phyloP scores from a whole-genome alignment of 768 basidiomycete genomes.

The Boletus insuetus region DNA sequence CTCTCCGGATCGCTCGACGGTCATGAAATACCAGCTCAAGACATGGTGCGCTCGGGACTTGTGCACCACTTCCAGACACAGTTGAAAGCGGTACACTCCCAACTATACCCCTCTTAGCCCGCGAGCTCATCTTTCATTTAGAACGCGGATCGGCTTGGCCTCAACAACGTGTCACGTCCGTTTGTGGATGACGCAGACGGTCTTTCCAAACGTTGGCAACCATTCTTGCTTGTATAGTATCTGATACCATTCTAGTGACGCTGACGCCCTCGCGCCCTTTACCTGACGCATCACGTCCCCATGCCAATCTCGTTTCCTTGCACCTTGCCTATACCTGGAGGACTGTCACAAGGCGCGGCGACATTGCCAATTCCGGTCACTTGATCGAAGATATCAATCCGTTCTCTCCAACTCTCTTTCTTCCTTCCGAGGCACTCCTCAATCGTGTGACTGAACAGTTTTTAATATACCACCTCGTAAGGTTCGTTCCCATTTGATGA shows the following conservation, averaged over 20 bases:
- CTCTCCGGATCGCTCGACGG: slow-evolving; percentile 55
- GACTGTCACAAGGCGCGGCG: slow-evolving; percentile 9
- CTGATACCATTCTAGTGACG: slow-evolving; percentile 33
- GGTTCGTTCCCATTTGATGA: slow-evolving; percentile 36
- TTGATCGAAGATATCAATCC: slow-evolving; percentile 40
- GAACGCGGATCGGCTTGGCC: slow-evolving; percentile 59
- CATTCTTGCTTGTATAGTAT: not conserved
- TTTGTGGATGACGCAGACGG: slow-evolving; percentile 46
- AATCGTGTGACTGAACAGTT: slow-evolving; percentile 54
- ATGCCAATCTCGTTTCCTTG: slow-evolving; percentile 34
- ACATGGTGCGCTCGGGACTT: slow-evolving; percentile 50
- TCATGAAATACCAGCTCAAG: slow-evolving; percentile 34
- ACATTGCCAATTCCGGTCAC: slow-evolving; percentile 18
- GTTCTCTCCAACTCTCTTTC: slow-evolving; percentile 52
- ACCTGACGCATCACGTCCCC: slow-evolving; percentile 25
- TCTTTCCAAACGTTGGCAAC: slow-evolving; percentile 38
- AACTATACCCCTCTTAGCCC: not conserved
- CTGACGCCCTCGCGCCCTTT: slow-evolving; percentile 39
- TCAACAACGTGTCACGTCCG: slow-evolving; percentile 55
- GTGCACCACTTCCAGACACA: slow-evolving; percentile 48
- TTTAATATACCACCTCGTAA: slow-evolving; percentile 55
- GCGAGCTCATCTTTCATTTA: slow-evolving; percentile 29
- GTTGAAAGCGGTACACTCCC: slow-evolving; percentile 44
- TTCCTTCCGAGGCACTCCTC: slow-evolving; percentile 53
- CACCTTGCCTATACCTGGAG: slow-evolving; percentile 44